phyloP scores from a whole-genome alignment of 2,329 filamentous ascomycete species.

The Coniochaeta ligniaria region DNA sequence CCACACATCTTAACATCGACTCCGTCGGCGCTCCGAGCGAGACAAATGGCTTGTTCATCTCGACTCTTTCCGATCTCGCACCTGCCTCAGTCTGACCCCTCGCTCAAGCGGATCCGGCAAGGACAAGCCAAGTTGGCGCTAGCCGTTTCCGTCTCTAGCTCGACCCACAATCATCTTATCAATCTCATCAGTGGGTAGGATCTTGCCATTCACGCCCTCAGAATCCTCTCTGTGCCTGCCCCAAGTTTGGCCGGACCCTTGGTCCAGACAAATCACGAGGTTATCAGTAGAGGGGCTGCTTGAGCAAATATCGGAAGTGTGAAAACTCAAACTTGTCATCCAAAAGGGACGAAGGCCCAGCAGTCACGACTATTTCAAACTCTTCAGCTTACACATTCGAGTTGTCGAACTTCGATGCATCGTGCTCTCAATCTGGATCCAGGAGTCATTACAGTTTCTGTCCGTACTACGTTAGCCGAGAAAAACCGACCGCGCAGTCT shows the following conservation, averaged over 20 bases:
- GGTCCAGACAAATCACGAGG: neutral
- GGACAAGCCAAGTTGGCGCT: neutral
- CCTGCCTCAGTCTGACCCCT: neutral
- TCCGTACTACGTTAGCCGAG: neutral
- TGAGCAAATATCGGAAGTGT: neutral
- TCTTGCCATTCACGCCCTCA: neutral
- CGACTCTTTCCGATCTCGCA: neutral
- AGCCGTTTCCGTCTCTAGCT: neutral
- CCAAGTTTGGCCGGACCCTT: neutral
- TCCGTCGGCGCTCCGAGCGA: neutral
- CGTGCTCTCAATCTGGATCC: neutral
- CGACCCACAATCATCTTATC: constrained; percentile 18
- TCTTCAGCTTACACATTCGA: neutral
- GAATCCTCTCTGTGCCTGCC: neutral
- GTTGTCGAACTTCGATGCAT: neutral
- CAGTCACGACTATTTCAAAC: neutral
- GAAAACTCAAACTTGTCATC: neutral
- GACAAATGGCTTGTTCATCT: neutral
- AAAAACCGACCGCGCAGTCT: neutral
- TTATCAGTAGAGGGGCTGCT: neutral
- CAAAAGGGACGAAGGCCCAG: neutral
- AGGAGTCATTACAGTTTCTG: neutral
- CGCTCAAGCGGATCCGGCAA: neutral
- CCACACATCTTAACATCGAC: neutral
- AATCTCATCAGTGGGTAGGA: constrained; percentile 10